Evolutionary conservation across 2,329 filamentous ascomycete species (phyloP), one percentile per base, ranked within the genome.

Genomic region (Aspergillus sergii): DNA sequence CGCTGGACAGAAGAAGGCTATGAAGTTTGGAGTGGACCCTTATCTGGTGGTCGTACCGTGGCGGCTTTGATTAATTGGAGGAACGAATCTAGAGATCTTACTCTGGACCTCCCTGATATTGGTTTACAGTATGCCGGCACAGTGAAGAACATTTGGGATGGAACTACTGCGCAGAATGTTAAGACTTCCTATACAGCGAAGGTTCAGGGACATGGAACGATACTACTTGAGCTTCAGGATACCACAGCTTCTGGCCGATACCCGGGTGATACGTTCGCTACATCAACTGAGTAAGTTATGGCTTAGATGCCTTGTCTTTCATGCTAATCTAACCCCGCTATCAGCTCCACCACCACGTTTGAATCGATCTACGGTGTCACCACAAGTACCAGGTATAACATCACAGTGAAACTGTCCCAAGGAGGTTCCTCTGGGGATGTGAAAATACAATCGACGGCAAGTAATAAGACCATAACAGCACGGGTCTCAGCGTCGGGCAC

Each of bases 41-140:
- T 86, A 1, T 82, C 82, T 0, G 79, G 74, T 1, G 75, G 72
- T 0, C 74, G 82, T 3, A 77, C 73, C 5, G 82, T 85, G 0
- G 73, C 82, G 0, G 83, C 80, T 0, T 63, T 85, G 14, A 78
- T 83, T 8, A 86, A 86, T 69, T 86, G 84, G 84, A 75, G 72
- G 43, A 81, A 82, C 43, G 75, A 79, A 55, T 75, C 78, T 0
- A 78, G 83, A 61, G 73, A 76, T 0, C 74, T 84, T 14, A 72
- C 77, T 0, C 65, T 86, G 5, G 76, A 83, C 62, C 66, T 85
- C 5, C 70, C 79, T 0, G 76, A 78, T 59, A 65, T 76, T 16
- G 82, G 82, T 0, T 68, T 85, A 16, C 71, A 74, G 6, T 73
- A 71, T 46, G 83, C 83, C 0, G 68, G 69, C 0, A 64, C 36